phyloP scores from a whole-genome alignment of 2,329 filamentous ascomycete genomes.

The Rhynchosporium graminicola region DNA sequence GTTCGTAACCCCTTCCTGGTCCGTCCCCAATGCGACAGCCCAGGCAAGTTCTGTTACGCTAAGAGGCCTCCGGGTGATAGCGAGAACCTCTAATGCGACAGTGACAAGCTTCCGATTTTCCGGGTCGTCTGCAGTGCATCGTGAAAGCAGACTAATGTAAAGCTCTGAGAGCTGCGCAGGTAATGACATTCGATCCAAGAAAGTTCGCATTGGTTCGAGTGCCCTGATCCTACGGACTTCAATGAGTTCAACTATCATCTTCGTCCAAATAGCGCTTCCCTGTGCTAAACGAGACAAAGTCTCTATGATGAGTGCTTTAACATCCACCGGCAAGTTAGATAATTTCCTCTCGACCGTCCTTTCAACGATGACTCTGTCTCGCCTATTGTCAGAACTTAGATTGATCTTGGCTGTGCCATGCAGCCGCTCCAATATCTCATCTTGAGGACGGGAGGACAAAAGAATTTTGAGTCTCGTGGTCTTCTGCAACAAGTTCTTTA shows the following conservation, averaged over 20 bases:
- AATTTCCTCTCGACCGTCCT: constrained; percentile 3
- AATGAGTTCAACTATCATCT: constrained; percentile 11
- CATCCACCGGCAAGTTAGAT: background rate
- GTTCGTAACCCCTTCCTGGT: background rate
- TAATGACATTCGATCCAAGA: background rate
- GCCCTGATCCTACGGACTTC: constrained; percentile 7
- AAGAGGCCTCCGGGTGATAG: constrained; percentile 5
- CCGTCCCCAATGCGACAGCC: constrained; percentile 6
- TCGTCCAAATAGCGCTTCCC: constrained; percentile 4
- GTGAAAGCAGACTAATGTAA: constrained; percentile 7
- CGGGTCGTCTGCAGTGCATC: constrained; percentile 2
- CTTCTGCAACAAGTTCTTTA: background rate
- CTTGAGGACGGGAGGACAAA: constrained; percentile 6
- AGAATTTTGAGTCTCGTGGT: constrained; percentile 6
- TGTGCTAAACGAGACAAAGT: constrained; percentile 4
- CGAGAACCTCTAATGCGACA: constrained; percentile 4
- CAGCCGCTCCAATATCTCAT: background rate
- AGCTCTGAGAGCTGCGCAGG: constrained; percentile 7
- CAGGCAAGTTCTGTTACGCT: constrained; percentile 3
- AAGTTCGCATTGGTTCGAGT: constrained; percentile 1
- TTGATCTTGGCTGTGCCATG: constrained; percentile 3
- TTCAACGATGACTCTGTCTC: constrained; percentile 7
- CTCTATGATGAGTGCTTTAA: constrained; percentile 2
- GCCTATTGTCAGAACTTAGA: background rate
- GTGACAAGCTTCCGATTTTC: constrained; percentile 8